phyloP scores from a whole-genome alignment of 2,329 filamentous ascomycete species.

The Pseudogymnoascus sp. region DNA sequence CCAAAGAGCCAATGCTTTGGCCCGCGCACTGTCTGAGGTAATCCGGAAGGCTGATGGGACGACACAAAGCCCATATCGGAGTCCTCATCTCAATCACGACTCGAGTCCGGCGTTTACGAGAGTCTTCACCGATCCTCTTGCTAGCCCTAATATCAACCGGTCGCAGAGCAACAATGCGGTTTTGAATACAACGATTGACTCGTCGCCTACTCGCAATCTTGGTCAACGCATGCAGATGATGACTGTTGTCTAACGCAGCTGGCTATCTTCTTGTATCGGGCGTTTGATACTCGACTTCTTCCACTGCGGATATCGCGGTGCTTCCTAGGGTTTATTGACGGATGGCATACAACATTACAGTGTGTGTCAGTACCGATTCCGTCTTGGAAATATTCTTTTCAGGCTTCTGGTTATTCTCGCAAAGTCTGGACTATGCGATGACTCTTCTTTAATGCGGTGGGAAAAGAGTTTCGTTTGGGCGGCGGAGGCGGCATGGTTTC shows the following conservation, averaged over 20 bases:
- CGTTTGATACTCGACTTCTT: background rate
- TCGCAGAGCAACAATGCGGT: constrained; percentile 47
- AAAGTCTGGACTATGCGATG: constrained; percentile 5
- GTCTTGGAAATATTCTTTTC: constrained; percentile 5
- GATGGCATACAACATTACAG: background rate
- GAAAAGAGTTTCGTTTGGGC: constrained; percentile 1
- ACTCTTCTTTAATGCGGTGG: background rate
- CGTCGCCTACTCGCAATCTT: constrained; percentile 43
- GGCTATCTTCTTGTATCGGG: background rate
- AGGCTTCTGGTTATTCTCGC: constrained; percentile 1
- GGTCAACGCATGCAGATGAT: constrained; percentile 53
- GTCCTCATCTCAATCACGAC: constrained; percentile 39
- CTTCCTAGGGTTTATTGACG: background rate
- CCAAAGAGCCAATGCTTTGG: constrained; percentile 50
- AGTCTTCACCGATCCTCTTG: constrained; percentile 54
- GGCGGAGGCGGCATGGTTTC: background rate
- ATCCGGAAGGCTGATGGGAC: constrained; percentile 50
- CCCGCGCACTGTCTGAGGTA: constrained; percentile 50
- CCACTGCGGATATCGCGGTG: background rate
- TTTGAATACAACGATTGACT: constrained; percentile 42
- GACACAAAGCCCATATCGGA: constrained; percentile 44
- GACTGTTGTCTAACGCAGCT: constrained; percentile 43
- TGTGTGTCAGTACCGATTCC: background rate
- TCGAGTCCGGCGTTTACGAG: constrained; percentile 60
- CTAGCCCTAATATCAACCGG: constrained; percentile 43